Percentiles rank a stretch among this genome's conserved stretches.
These are phyloP conservation scores for Rauvolfia tetraphylla DNA, from an alignment of 257 asterid genomes.

Conservation along the genomic window DNA sequence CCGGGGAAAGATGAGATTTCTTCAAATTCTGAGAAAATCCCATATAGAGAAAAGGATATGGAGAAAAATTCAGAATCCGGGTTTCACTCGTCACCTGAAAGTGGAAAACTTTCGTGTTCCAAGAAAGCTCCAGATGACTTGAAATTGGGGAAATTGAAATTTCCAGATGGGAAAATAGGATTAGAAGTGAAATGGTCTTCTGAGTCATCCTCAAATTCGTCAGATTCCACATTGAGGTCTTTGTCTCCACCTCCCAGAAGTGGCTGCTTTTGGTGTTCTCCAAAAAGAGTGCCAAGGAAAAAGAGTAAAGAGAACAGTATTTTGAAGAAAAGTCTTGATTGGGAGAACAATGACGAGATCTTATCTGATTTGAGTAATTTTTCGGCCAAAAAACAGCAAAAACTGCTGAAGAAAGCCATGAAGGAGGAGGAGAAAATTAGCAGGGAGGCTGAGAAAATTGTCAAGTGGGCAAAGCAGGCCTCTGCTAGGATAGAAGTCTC, in stretches of 20 bases:
- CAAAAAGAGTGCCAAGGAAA: conserved; percentile 45
- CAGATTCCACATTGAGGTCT: conserved; percentile 38
- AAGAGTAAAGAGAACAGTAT: conserved; percentile 43
- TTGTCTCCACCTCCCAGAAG: conserved; percentile 61
- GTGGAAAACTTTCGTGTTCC: conserved; percentile 12
- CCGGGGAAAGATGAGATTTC: conserved; percentile 4
- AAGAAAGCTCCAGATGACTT: conserved; percentile 31
- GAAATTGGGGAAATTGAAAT: conserved; percentile 28
- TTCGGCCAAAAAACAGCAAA: conserved; percentile 41
- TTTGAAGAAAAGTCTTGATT: conserved; percentile 33
- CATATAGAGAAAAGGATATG: conserved; percentile 10
- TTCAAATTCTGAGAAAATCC: neutral
- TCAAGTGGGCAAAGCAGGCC: conserved; percentile 84
- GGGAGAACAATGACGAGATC: conserved; percentile 45
- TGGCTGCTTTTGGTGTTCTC: conserved; percentile 83
- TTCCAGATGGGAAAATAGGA: conserved; percentile 24
- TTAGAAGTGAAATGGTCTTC: conserved; percentile 19
- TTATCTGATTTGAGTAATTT: conserved; percentile 55
- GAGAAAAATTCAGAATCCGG: conserved; percentile 10
- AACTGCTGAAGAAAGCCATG: conserved; percentile 61
- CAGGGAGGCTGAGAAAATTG: conserved; percentile 84
- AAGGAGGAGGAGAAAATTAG: conserved; percentile 69
- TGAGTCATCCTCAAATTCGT: conserved; percentile 28
- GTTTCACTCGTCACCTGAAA: conserved; percentile 10
- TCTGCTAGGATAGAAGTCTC: conserved; percentile 66